Percentiles rank a stretch among this genome's conserved stretches.
Conservation (phyloP, 2,329 filamentous ascomycete species). For the Colletotrichum tropicicola region DNA sequence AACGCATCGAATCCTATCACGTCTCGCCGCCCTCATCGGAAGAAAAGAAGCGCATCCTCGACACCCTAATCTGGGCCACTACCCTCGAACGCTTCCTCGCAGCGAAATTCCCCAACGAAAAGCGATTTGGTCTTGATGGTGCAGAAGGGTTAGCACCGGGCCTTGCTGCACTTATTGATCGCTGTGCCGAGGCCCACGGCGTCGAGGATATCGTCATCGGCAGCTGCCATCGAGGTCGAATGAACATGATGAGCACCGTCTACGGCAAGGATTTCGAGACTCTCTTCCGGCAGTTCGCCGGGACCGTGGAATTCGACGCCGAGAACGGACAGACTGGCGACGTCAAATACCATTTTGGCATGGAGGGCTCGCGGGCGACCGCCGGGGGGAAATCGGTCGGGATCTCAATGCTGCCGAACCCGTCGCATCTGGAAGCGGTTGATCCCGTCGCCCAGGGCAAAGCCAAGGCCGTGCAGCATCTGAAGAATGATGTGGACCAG, state of each 20-base stretch:
- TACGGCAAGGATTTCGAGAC: slow-evolving; percentile 99
- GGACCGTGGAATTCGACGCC: slow-evolving; percentile 84
- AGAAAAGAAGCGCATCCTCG: slow-evolving; percentile 96
- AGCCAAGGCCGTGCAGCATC: slow-evolving; percentile 96
- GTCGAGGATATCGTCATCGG: slow-evolving; percentile 99
- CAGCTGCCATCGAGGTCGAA: slow-evolving; percentile 97
- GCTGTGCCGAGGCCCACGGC: slow-evolving; percentile 90
- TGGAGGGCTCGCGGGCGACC: slow-evolving; percentile 99
- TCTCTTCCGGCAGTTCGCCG: slow-evolving; percentile 98
- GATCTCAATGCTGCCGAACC: slow-evolving; percentile 96
- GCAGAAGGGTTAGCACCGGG: slow-evolving; percentile 96
- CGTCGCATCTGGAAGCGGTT: slow-evolving; percentile 96
- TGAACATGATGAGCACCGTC: slow-evolving; percentile 97
- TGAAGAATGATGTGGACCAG: slow-evolving; percentile 95
- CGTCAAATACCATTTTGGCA: slow-evolving; percentile 98
- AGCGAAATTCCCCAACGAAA: slow-evolving; percentile 99
- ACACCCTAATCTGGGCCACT: slow-evolving; percentile 97
- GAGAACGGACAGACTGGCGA: slow-evolving; percentile 85
- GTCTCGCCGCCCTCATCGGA: slow-evolving; percentile 97
- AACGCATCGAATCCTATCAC: slow-evolving; percentile 91
- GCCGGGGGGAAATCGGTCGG: slow-evolving; percentile 98
- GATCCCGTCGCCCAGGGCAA: slow-evolving; percentile 98
- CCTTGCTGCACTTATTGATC: slow-evolving; percentile 98
- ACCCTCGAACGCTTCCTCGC: slow-evolving; percentile 95
- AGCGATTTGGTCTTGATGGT: slow-evolving; percentile 97